Base-by-base conservation (phyloP, 2,329 filamentous ascomycete genomes). In the Aspergillus proliferans region DNA sequence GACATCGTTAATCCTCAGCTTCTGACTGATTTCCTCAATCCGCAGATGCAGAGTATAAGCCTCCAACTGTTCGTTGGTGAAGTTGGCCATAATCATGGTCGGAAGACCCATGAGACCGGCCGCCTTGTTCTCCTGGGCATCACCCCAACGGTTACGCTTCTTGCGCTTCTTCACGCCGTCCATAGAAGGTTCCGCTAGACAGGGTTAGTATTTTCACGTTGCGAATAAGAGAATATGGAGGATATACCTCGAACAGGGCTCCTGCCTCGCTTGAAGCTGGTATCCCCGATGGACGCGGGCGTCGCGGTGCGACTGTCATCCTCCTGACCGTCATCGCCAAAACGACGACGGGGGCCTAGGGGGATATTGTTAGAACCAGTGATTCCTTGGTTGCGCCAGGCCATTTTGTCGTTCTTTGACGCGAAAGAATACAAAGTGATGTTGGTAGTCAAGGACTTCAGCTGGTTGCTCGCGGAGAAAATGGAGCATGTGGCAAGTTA, bases 1-100 rank as follows among this genome's bases (percentile, higher is more conserved):
- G 47, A 98, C 93, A 78, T 98, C 93, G 75, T 97, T 94, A 71
- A 98, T 98, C 66, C 92, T 87, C 60, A 98, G 83, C 81, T 98
- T 98, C 76, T 98, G 92, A 68, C 90, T 97, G 65, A 98, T 98
- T 73, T 98, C 93, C 71, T 98, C 92, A 66, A 98, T 97, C 65
- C 93, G 89, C 65, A 98, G 76, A 74, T 98, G 92, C 59, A 97
- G 78, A 19, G 91, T 93, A 70, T 98, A 98, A 18, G 93, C 93
- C 70, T 98, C 93, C 48, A 97, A 83, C 78, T 98, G 93, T 73
- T 98, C 93, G 67, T 86, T 92, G 48, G 93, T 98, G 90, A 98
- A 98, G 73, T 92, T 91, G 55, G 91, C 90, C 72, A 92, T 85
- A 70, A 98, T 97, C 65, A 92, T 89, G 14, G 93, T 98, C 24